Percentiles rank a stretch among this genome's conserved stretches.
phyloP scores from a whole-genome alignment of 2,329 filamentous ascomycete species.

The Trichophyton verrucosum region DNA sequence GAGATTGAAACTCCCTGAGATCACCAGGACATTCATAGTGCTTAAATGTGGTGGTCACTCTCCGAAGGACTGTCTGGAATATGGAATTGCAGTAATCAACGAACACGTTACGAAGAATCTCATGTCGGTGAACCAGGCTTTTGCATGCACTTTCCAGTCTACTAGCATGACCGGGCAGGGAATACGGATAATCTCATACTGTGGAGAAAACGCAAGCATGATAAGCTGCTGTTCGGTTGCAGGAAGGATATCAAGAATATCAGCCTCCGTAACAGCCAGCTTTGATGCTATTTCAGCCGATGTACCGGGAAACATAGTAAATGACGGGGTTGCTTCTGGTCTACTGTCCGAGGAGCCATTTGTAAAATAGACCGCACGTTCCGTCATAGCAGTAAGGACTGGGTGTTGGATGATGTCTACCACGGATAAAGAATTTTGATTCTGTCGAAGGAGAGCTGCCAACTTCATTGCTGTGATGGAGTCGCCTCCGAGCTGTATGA shows the following conservation, averaged over 20 bases:
- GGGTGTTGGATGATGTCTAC: too few species aligned
- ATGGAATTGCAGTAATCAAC: not conserved
- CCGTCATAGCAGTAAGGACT: too few species aligned
- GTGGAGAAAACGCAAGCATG: not conserved
- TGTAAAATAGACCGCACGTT: too few species aligned
- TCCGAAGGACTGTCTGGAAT: not conserved
- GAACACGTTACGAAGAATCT: constrained; percentile 4
- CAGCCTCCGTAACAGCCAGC: too few species aligned
- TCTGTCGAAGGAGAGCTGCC: not conserved
- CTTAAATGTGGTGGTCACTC: not conserved
- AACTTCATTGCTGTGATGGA: constrained; percentile 1
- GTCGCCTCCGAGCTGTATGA: not conserved
- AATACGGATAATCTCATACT: not conserved
- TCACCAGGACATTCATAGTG: not conserved
- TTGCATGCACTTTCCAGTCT: not conserved
- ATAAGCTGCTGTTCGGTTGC: not conserved
- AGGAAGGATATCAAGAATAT: not conserved
- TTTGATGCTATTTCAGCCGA: too few species aligned
- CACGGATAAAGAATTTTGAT: too few species aligned
- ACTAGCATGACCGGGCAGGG: not conserved
- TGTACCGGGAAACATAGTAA: too few species aligned
- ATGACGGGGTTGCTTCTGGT: too few species aligned
- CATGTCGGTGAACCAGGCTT: not conserved
- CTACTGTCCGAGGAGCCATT: too few species aligned
- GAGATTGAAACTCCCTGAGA: not conserved